Percentiles rank a stretch among this genome's conserved stretches.
Evolutionary conservation across 2,329 filamentous ascomycete genomes (phyloP).

Genomic region (Calonectria multiphialidica): DNA sequence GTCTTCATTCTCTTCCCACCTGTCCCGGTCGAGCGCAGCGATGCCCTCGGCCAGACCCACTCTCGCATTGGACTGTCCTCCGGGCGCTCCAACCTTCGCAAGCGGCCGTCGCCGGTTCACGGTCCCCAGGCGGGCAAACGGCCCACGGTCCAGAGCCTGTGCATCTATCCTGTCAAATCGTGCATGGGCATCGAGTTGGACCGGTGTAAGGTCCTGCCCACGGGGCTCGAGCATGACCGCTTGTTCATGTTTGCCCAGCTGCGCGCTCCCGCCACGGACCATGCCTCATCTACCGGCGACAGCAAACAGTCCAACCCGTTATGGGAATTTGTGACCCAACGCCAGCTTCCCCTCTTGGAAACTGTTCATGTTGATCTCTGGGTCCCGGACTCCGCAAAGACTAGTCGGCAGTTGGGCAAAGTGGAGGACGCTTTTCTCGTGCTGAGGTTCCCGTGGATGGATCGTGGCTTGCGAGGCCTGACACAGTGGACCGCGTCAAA

Average conservation of each 20-base stretch:
- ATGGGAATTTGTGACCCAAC: slow-evolving; percentile 80
- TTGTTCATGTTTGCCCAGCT: slow-evolving; percentile 85
- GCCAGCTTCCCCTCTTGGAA: slow-evolving; percentile 78
- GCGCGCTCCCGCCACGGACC: slow-evolving; percentile 12
- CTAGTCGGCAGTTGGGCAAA: slow-evolving; percentile 62
- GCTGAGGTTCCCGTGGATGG: slow-evolving; percentile 73
- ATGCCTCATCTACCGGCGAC: neutral
- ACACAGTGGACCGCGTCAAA: slow-evolving; percentile 62
- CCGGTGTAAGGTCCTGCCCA: slow-evolving; percentile 71
- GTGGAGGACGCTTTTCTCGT: slow-evolving; percentile 71
- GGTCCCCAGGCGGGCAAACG: slow-evolving; percentile 34
- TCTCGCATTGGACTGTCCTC: slow-evolving; percentile 57
- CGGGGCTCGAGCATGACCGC: slow-evolving; percentile 83
- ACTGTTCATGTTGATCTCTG: slow-evolving; percentile 77
- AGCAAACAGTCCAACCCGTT: slow-evolving; percentile 53
- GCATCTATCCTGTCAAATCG: slow-evolving; percentile 87
- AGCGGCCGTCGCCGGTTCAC: slow-evolving; percentile 39
- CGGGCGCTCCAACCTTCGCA: slow-evolving; percentile 52
- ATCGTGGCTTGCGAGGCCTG: slow-evolving; percentile 61
- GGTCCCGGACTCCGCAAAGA: slow-evolving; percentile 73
- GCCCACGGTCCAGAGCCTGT: slow-evolving; percentile 70
- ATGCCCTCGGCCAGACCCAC: slow-evolving; percentile 68
- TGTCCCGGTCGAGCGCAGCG: slow-evolving; percentile 63
- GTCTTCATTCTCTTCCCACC: slow-evolving; percentile 68
- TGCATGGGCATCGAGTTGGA: slow-evolving; percentile 82